Evolutionary conservation across 768 basidiomycete species (phyloP), one percentile per base, ranked within the genome.

Genomic region (Tylopilus balloui): DNA sequence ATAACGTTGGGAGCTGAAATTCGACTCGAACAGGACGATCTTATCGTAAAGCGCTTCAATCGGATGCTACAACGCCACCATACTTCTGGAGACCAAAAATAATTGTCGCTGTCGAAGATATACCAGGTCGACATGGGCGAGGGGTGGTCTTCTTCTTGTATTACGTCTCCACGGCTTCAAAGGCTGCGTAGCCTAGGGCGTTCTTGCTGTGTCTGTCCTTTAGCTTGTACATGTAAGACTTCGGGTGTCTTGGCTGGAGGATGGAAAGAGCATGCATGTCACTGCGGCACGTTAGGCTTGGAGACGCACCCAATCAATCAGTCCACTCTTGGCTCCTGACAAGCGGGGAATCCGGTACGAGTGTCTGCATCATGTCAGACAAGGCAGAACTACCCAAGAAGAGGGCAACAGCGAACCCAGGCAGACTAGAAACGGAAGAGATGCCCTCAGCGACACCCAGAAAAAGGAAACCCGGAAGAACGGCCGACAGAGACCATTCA

Each of bases 271-370:
- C n/a, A n/a, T 35, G 21, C 41, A 47, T 40, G 48, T 49, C 35
- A 20, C 35, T 20, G 62, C 50, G 52, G 53, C 61, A 60, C 48
- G 34, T 42, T 60, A 56, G 54, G 48, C 58, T 49, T 51, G 42
- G 50, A 48, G 46, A 47, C 61, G 46, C 47, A 47, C 65, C 63
- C 54, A 61, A n/a, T n/a, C n/a, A 63, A 69, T 55, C 67, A 52
- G 56, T 56, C 55, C 51, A 44, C 24, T 38, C 41, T 49, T 29
- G 39, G 51, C 50, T 43, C 39, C 43, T 45, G 42, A 32, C 55
- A 50, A 59, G 45, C 19, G 38, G 42, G 45, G 37, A 37, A 43
- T 31, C 41, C 36, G 20, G 21, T 45, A 45, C 49, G n/a, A 46
- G 42, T 53, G 35, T 51, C 38, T 45, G 35, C 46, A 24, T 37